Evolutionary conservation across 176 grass and related monocot species (phyloP).

Genomic region (Urochloa ruziziensis): DNA sequence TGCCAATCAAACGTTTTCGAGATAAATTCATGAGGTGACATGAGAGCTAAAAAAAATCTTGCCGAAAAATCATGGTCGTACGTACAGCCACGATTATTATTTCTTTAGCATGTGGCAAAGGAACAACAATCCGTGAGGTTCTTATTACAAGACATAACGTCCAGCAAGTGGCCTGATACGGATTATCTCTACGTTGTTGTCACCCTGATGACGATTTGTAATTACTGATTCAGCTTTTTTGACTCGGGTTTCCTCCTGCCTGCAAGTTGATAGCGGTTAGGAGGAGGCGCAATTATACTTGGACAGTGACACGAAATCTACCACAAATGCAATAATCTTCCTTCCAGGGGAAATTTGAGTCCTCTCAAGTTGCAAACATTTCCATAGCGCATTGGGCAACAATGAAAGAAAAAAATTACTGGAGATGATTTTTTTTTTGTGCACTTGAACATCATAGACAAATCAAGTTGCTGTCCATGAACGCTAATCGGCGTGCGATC

Average conservation of each 20-base stretch:
- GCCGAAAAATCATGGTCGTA: background rate
- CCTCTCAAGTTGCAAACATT: background rate
- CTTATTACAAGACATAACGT: conserved; percentile 15
- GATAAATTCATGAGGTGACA: conserved; percentile 19
- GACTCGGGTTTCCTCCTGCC: background rate
- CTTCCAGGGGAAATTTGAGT: background rate
- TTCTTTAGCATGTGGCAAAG: background rate
- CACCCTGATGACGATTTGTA: background rate
- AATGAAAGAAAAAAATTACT: no score
- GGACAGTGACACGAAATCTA: conserved; percentile 15
- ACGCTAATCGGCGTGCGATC: background rate
- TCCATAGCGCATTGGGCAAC: background rate
- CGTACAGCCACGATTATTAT: background rate
- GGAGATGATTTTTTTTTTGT: background rate
- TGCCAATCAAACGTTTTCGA: background rate
- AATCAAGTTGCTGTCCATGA: background rate
- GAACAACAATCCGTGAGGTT: background rate
- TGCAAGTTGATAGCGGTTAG: background rate
- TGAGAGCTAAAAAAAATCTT: background rate
- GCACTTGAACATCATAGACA: background rate
- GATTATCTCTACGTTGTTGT: background rate
- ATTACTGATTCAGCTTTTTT: background rate
- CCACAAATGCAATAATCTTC: background rate
- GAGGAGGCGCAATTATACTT: background rate
- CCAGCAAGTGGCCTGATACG: background rate